These are phyloP conservation scores for Sophora flavescens DNA, from an alignment of 306 rosid species.

Conservation along the genomic window DNA sequence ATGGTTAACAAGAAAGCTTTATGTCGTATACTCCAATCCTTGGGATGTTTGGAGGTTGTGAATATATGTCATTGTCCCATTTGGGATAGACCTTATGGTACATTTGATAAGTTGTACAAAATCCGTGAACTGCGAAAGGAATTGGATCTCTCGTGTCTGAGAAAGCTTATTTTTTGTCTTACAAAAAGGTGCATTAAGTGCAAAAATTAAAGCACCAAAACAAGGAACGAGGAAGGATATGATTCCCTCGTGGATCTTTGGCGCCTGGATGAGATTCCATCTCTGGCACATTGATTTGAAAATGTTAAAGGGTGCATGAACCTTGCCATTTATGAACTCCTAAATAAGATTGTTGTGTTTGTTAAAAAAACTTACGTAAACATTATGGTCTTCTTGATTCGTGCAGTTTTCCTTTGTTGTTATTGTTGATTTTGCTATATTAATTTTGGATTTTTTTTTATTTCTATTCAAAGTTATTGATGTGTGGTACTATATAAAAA, in stretches of 20 bases:
- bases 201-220: not conserved
- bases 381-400: too few relatives aligned
- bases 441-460: too few relatives aligned
- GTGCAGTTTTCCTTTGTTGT: too few relatives aligned
- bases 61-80: conserved; percentile 44
- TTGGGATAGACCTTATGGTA: not conserved
- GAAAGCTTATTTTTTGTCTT: not conserved
- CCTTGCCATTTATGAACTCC: too few relatives aligned
- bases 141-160: not conserved
- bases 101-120: not conserved
- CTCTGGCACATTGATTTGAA: conserved; percentile 20
- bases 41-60: conserved; percentile 32
- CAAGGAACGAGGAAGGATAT: not conserved
- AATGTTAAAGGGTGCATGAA: too few relatives aligned
- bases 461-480: too few relatives aligned
- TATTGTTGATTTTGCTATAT: too few relatives aligned
- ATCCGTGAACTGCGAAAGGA: not conserved
- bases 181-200: not conserved
- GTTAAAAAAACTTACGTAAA: too few relatives aligned
- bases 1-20: conserved; percentile 39
- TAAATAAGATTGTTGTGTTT: too few relatives aligned
- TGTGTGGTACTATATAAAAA: too few relatives aligned
- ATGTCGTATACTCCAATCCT: not conserved
- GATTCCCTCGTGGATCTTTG: not conserved
- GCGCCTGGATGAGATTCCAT: conserved; percentile 2